These are phyloP conservation scores for Dactylonectria estremocensis DNA, from an alignment of 2,329 filamentous ascomycete genomes.

Conservation along the genomic window DNA sequence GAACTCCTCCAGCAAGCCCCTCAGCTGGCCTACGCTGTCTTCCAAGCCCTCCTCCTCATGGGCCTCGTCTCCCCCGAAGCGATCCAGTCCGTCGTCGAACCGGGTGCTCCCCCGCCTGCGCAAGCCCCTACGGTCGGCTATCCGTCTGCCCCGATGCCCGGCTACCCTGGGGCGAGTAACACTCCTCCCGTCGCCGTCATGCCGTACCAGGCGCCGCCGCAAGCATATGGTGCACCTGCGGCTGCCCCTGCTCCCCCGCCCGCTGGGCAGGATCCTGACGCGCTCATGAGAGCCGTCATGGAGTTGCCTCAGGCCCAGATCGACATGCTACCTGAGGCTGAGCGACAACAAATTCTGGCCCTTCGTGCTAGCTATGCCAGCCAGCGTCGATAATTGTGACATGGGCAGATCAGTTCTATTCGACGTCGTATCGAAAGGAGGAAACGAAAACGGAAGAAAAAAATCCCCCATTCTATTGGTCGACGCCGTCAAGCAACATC, in stretches of 20 bases:
- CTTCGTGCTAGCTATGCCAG: slow-evolving; percentile 76
- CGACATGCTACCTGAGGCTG: slow-evolving; percentile 81
- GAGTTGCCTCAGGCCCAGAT: slow-evolving; percentile 85
- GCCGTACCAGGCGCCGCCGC: slow-evolving; percentile 63
- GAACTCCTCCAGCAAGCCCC: slow-evolving; percentile 91
- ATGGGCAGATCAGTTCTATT: background rate
- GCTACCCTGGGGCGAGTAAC: slow-evolving; percentile 59
- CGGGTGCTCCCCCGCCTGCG: slow-evolving; percentile 59
- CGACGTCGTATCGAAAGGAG: background rate
- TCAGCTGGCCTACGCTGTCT: slow-evolving; percentile 94
- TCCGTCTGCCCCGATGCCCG: slow-evolving; percentile 53
- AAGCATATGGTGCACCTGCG: slow-evolving; percentile 54
- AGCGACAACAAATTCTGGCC: slow-evolving; percentile 84
- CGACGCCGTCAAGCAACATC: slow-evolving; percentile 12
- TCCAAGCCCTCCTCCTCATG: slow-evolving; percentile 94
- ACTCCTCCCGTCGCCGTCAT: slow-evolving; percentile 64
- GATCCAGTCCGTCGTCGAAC: slow-evolving; percentile 85
- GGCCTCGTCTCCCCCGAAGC: slow-evolving; percentile 90
- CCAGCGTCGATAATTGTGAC: slow-evolving; percentile 54
- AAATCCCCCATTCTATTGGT: slow-evolving; percentile 5
- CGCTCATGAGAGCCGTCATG: slow-evolving; percentile 86
- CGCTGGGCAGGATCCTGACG: slow-evolving; percentile 72
- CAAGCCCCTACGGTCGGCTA: slow-evolving; percentile 51
- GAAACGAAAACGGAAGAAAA: background rate
- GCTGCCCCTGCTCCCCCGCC: slow-evolving; percentile 51